These are phyloP conservation scores for Heliophila coronopifolia DNA, from an alignment of 441 rosid species.

Conservation along the genomic window DNA sequence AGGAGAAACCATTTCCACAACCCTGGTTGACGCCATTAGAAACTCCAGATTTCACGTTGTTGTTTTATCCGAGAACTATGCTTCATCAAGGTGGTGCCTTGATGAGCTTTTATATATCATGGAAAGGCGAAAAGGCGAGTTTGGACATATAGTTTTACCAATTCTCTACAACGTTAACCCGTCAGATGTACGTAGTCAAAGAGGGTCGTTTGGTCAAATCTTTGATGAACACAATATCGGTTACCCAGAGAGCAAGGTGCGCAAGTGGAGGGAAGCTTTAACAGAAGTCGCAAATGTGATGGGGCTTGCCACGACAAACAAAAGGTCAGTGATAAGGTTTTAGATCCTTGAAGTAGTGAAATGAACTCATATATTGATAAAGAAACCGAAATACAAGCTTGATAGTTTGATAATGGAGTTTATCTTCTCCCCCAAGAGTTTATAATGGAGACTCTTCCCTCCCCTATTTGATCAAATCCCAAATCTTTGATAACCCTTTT, in stretches of 20 bases:
- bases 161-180: not conserved
- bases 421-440: no score
- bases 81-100: constrained; percentile 17
- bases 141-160: not conserved
- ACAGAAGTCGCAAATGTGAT: not conserved
- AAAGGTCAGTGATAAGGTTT: not conserved
- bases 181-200: not conserved
- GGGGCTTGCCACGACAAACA: not conserved
- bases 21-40: not conserved
- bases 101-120: not conserved
- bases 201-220: not conserved
- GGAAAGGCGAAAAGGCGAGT: not conserved
- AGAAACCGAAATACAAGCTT: no score
- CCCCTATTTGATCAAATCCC: no score
- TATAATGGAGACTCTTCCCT: no score
- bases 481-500: no score
- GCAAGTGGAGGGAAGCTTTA: constrained; percentile 13
- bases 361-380: no score
- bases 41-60: not conserved
- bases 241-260: not conserved
- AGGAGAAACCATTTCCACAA: not conserved
- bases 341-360: not conserved
- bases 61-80: constrained; percentile 1
- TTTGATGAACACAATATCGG: not conserved
- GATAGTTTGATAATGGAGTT: no score